Base-by-base conservation (phyloP, 495 filamentous ascomycete species). In the Neurospora sp. region DNA sequence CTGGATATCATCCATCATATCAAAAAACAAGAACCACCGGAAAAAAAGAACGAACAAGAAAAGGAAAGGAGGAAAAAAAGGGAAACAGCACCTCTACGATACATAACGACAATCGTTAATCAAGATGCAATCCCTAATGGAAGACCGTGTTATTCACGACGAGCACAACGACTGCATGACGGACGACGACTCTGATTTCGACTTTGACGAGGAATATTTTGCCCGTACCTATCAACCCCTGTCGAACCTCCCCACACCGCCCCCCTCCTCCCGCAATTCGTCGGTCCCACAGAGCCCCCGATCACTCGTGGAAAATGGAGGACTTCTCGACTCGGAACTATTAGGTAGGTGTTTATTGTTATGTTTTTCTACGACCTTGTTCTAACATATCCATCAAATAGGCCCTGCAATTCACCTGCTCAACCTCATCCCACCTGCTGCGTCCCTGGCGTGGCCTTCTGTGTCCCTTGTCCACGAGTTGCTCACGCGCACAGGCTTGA, bases 221-320 rank as follows among this genome's bases (percentile, higher is more conserved):
- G 82, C 82, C 42, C 82, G 84, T 48, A 87, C 84, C 70, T 90
- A 88, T 77, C 85, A 84, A 40, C 88, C 88, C 17, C 79, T 90
- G 39, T 89, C 87, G 7, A 87, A 86, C 74, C 82, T 90, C 38
- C 88, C 88, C 22, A 90, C 88, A 8, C 88, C 88, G 40, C 88
- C 88, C 40, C 83, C 82, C 8, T 87, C 86, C 31, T 83, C 83
- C 39, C 80, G 78, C 76, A 81, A 78, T 74, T 82, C 82, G 5
- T 81, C 79, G 73, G 80, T 78, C 65, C 74, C 41, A 69, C 82
- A 82, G 75, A 85, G 80, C 70, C 79, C 84, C 71, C 72, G 79
- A 39, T 70, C 79, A 71, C 74, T 80, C 65, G 76, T 84, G 71
- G 83, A 82, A 73, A 84, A 87, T 76, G 77, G 76, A 73, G 83